A percentile compares a stretch with the other conserved stretches of the same genome.
These are phyloP conservation scores for Arachnopeziza araneosa DNA, from an alignment of 2,329 filamentous ascomycete species.

Conservation along the genomic window DNA sequence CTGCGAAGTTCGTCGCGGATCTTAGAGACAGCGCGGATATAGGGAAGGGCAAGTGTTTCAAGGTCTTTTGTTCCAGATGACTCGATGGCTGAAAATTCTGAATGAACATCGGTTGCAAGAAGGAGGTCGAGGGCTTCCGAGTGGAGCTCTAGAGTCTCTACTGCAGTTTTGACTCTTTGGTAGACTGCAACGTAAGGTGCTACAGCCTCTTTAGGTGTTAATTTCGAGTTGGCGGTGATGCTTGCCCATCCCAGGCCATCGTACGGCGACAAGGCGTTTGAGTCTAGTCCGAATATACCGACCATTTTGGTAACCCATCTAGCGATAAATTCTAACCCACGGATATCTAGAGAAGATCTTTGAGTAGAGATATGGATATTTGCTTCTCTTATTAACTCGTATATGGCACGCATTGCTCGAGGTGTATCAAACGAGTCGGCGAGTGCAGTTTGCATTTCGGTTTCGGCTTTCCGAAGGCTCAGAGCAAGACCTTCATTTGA, in stretches of 20 bases:
- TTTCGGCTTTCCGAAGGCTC: conserved; percentile 45
- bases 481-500: conserved; percentile 45
- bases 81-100: conserved; percentile 43
- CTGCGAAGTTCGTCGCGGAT: conserved; percentile 58
- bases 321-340: conserved; percentile 52
- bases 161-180: conserved; percentile 40
- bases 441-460: conserved; percentile 53
- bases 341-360: conserved; percentile 40
- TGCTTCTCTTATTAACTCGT: conserved; percentile 70
- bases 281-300: conserved; percentile 76
- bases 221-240: conserved; percentile 30
- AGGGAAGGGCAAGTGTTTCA: conserved; percentile 49
- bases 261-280: conserved; percentile 49
- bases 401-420: conserved; percentile 70
- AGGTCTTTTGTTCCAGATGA: conserved; percentile 44
- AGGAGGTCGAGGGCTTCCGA: conserved; percentile 40
- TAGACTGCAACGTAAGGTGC: conserved; percentile 43
- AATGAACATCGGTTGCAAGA: conserved; percentile 38
- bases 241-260: conserved; percentile 52
- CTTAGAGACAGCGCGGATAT: conserved; percentile 48
- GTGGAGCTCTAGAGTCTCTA: conserved; percentile 42
- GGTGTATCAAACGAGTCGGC: conserved; percentile 86
- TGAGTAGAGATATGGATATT: conserved; percentile 55
- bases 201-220: conserved; percentile 40
- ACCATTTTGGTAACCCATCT: conserved; percentile 80